Evolutionary conservation across 129 eudicot species (phyloP).

Genomic region (Smallanthus sonchifolius): DNA sequence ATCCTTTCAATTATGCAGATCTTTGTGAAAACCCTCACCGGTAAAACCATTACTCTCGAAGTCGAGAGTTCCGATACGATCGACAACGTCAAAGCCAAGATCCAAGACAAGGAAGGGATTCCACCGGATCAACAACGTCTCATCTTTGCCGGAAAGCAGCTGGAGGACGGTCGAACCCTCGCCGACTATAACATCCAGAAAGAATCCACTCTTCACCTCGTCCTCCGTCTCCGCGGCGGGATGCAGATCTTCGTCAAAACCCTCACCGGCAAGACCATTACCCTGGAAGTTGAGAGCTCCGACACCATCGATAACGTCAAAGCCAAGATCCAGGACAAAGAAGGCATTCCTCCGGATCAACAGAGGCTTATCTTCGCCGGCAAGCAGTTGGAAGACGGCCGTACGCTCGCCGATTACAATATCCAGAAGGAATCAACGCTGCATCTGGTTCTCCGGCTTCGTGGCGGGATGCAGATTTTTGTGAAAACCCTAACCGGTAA

Average conservation of each 20-base stretch:
- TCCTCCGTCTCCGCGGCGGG: neutral
- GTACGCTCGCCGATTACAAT: neutral
- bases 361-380: neutral
- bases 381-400: neutral
- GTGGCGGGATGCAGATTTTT: neutral
- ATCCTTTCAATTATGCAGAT: neutral
- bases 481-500: neutral
- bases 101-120: too few relatives aligned
- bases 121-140: too few relatives aligned
- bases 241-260: neutral
- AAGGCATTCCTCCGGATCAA: neutral
- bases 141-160: neutral
- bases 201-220: neutral
- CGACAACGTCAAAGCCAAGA: too few relatives aligned
- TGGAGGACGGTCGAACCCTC: neutral
- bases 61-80: too few relatives aligned
- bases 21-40: neutral
- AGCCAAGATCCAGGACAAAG: neutral
- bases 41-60: neutral
- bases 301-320: neutral
- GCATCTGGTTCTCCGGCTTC: neutral
- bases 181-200: neutral
- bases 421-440: neutral
- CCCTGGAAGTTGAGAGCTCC: neutral
- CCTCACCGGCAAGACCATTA: neutral